Percentiles rank a stretch among this genome's conserved stretches.
phyloP scores from a whole-genome alignment of 2,329 filamentous ascomycete species.

The Talaromyces pinophilus region DNA sequence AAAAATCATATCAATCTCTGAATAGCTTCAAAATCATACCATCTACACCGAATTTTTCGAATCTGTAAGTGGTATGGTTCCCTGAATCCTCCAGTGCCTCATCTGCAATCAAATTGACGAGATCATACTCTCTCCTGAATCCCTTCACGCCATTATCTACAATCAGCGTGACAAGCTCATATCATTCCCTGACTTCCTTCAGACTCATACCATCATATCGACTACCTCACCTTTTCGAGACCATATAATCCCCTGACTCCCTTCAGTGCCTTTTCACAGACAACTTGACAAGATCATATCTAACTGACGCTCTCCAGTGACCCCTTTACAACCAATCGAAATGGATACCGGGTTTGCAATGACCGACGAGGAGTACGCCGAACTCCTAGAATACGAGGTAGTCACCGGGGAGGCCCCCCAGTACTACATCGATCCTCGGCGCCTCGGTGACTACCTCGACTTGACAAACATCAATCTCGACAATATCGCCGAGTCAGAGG shows the following conservation, averaged over 20 bases:
- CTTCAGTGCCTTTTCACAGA: background rate
- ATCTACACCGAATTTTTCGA: background rate
- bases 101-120: background rate
- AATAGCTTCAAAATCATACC: background rate
- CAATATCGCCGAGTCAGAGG: background rate
- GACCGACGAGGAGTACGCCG: conserved; percentile 8
- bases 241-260: background rate
- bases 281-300: background rate
- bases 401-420: background rate
- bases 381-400: background rate
- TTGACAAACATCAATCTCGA: background rate
- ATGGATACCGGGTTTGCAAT: background rate
- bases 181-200: background rate
- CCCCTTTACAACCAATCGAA: background rate
- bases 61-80: background rate
- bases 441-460: background rate
- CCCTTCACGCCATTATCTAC: background rate
- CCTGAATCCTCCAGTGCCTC: background rate
- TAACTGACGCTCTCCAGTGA: background rate
- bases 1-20: background rate
- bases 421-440: background rate
- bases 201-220: background rate
- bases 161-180: background rate
- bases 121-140: background rate
- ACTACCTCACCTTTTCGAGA: background rate